A percentile compares a stretch with the other conserved stretches of the same genome.
These are phyloP conservation scores for Chaetomiaceae sp. DNA, from an alignment of 2,329 filamentous ascomycete genomes.

Conservation along the genomic window DNA sequence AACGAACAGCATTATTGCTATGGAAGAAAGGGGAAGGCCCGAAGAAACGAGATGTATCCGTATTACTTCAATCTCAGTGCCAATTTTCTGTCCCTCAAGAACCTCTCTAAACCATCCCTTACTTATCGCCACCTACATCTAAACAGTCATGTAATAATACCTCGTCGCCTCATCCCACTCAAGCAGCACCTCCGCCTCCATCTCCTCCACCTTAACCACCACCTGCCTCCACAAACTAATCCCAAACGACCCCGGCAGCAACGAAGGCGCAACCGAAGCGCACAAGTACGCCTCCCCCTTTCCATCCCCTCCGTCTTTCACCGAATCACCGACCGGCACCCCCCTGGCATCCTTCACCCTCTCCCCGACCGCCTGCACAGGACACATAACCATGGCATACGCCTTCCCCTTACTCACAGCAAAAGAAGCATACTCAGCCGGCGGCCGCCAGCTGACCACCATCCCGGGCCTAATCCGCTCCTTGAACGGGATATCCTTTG, in stretches of 20 bases:
- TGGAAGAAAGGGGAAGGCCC: no score
- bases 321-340: slow-evolving; percentile 12
- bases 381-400: slow-evolving; percentile 34
- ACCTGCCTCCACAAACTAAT: slow-evolving; percentile 38
- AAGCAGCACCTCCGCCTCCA: slow-evolving; percentile 40
- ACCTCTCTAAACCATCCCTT: no score
- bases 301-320: slow-evolving; percentile 8
- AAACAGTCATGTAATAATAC: slow-evolving; percentile 37
- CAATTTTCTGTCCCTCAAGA: no score
- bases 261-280: slow-evolving; percentile 33
- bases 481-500: slow-evolving; percentile 33
- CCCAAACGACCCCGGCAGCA: slow-evolving; percentile 37
- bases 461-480: slow-evolving; percentile 40
- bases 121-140: not conserved
- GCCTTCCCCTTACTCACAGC: slow-evolving; percentile 23
- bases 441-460: slow-evolving; percentile 34
- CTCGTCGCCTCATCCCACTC: slow-evolving; percentile 42
- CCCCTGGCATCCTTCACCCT: slow-evolving; percentile 24
- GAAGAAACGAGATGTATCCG: no score
- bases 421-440: slow-evolving; percentile 11
- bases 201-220: slow-evolving; percentile 32
- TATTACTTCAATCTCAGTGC: no score
- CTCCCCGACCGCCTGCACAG: slow-evolving; percentile 20
- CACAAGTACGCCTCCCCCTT: slow-evolving; percentile 32
- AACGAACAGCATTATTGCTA: no score